These are phyloP conservation scores for Striga hermonthica DNA, from an alignment of 305 asterid species.

Conservation along the genomic window DNA sequence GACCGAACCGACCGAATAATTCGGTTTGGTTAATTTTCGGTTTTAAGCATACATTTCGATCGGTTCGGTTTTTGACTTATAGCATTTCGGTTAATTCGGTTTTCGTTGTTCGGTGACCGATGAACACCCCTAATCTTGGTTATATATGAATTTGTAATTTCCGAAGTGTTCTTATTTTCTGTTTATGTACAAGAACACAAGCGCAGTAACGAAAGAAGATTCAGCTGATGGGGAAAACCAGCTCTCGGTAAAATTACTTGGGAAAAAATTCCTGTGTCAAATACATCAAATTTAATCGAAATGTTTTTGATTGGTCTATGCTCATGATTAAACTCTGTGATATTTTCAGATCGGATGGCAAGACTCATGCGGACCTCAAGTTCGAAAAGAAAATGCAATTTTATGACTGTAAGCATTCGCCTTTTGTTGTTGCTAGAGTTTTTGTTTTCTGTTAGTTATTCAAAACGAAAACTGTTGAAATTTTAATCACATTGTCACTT, in stretches of 20 bases:
- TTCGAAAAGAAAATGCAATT: slow-evolving; percentile 69
- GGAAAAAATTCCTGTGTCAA: neutral
- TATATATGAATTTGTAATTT: neutral
- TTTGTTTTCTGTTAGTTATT: neutral
- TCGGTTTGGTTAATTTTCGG: no score
- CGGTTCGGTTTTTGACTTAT: no score
- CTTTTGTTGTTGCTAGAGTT: neutral
- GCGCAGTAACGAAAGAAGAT: neutral
- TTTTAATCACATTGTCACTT: neutral
- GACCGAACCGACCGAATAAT: no score
- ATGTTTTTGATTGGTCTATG: neutral
- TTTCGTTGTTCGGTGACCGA: no score
- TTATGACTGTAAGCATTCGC: slow-evolving; percentile 47
- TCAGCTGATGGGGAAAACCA: slow-evolving; percentile 43
- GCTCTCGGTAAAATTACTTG: slow-evolving; percentile 31
- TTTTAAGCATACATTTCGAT: no score
- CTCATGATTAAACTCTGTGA: neutral
- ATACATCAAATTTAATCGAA: neutral
- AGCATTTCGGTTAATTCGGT: no score
- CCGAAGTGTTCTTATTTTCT: neutral
- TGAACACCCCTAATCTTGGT: slow-evolving; percentile 8
- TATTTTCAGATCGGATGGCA: slow-evolving; percentile 47
- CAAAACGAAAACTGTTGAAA: no score
- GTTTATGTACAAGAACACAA: neutral
- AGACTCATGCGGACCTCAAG: slow-evolving; percentile 51